These are phyloP conservation scores for Suillus weaverae DNA, from an alignment of 768 basidiomycete species.

Conservation along the genomic window DNA sequence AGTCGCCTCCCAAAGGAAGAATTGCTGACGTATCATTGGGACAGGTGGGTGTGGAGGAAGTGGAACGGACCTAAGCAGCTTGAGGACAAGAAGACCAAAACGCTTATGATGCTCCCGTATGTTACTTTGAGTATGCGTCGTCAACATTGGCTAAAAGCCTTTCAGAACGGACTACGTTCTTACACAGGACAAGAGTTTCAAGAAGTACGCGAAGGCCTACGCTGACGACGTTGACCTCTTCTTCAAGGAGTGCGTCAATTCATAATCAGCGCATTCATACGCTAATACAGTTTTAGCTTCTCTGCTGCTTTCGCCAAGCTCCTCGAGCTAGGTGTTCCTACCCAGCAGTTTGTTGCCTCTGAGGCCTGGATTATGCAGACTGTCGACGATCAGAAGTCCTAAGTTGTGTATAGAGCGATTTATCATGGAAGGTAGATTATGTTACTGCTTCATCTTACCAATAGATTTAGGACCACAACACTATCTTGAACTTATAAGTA, in stretches of 20 bases:
- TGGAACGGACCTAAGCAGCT: slow-evolving; percentile 94
- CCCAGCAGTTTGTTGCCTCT: slow-evolving; percentile 65
- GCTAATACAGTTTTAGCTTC: slow-evolving; percentile 58
- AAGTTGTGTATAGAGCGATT: neutral
- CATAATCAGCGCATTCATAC: neutral
- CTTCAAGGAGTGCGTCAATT: slow-evolving; percentile 82
- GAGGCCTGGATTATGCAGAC: slow-evolving; percentile 71
- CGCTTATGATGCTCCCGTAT: slow-evolving; percentile 95
- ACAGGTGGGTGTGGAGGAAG: slow-evolving; percentile 89
- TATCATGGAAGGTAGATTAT: neutral
- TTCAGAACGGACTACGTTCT: slow-evolving; percentile 84
- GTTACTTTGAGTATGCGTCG: slow-evolving; percentile 28
- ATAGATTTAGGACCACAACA: neutral
- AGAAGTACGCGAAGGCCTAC: slow-evolving; percentile 84
- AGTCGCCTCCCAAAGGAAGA: neutral
- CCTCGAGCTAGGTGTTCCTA: slow-evolving; percentile 92
- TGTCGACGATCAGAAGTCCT: slow-evolving; percentile 12
- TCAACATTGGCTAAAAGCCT: neutral
- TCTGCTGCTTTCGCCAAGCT: slow-evolving; percentile 73
- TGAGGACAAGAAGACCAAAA: slow-evolving; percentile 85
- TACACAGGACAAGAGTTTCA: slow-evolving; percentile 88
- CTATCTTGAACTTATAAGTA: neutral
- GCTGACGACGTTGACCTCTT: slow-evolving; percentile 82
- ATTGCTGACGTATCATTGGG: neutral
- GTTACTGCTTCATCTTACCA: neutral